Evolutionary conservation across 208 protist genomes (phyloP).

Genomic region (Blastocrithidia nonstop): DNA sequence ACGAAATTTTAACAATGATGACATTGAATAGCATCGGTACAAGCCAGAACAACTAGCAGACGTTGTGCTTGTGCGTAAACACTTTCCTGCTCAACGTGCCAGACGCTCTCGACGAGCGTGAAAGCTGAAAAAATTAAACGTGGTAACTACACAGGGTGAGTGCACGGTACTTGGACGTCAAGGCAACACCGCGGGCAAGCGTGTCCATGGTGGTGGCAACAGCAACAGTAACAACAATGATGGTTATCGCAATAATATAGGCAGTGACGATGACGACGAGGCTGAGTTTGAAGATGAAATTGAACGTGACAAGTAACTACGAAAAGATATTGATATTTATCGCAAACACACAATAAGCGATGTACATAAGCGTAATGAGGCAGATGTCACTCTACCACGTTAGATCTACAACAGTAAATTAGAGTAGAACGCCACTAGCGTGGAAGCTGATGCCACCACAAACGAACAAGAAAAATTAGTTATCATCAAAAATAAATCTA

Average conservation of each 20-base stretch:
- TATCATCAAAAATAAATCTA: no score
- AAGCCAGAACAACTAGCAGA: conserved; percentile 71
- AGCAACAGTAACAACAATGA: conserved; percentile 5
- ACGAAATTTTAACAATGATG: conserved; percentile 84
- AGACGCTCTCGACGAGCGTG: conserved; percentile 51
- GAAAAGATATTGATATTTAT: conserved; percentile 73
- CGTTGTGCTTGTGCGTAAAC: conserved; percentile 89
- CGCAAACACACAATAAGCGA: no score
- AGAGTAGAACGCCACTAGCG: neutral
- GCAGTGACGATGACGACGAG: conserved; percentile 23
- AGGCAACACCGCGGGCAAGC: conserved; percentile 2
- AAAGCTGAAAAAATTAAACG: conserved; percentile 72
- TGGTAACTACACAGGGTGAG: conserved; percentile 38
- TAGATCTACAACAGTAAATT: conserved; percentile 1
- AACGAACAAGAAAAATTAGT: no score
- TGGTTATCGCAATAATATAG: conserved; percentile 6
- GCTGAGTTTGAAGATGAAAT: conserved; percentile 80
- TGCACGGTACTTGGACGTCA: conserved; percentile 9
- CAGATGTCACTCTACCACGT: no score
- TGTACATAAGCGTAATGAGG: no score
- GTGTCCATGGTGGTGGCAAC: conserved; percentile 10
- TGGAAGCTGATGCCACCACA: neutral
- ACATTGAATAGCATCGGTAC: conserved; percentile 60
- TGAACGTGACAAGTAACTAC: conserved; percentile 68
- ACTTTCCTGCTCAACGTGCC: conserved; percentile 70